These are phyloP conservation scores for Fusarium domesticum DNA, from an alignment of 2,329 filamentous ascomycete species.

Conservation along the genomic window DNA sequence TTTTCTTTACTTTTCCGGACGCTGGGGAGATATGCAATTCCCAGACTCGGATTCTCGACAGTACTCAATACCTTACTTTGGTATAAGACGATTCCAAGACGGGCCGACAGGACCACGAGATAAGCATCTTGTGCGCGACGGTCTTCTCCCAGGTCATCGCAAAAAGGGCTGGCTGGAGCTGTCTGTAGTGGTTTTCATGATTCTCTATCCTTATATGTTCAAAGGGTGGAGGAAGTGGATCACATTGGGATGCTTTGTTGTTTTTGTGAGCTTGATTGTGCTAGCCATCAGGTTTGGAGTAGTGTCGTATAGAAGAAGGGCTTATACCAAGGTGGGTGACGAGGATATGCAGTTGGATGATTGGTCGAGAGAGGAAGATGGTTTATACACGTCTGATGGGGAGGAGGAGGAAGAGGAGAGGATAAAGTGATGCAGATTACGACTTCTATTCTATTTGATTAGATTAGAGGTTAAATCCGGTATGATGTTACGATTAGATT, in stretches of 20 bases:
- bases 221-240: slow-evolving; percentile 35
- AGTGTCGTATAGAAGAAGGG: slow-evolving; percentile 8
- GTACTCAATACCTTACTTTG: slow-evolving; percentile 30
- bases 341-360: slow-evolving; percentile 36
- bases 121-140: slow-evolving; percentile 35
- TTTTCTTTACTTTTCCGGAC: slow-evolving; percentile 34
- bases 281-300: slow-evolving; percentile 12
- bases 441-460: not conserved
- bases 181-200: slow-evolving; percentile 28
- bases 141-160: slow-evolving; percentile 28
- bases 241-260: slow-evolving; percentile 17
- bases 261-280: slow-evolving; percentile 4
- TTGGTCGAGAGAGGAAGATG: slow-evolving; percentile 30
- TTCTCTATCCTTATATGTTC: slow-evolving; percentile 34
- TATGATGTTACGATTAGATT: not conserved
- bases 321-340: slow-evolving; percentile 19
- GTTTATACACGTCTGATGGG: slow-evolving; percentile 17
- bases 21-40: slow-evolving; percentile 35
- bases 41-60: slow-evolving; percentile 34
- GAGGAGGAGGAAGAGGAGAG: slow-evolving; percentile 4
- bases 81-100: slow-evolving; percentile 32
- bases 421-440: not conserved
- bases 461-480: not conserved
- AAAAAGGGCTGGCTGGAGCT: slow-evolving; percentile 30
- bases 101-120: slow-evolving; percentile 33